Evolutionary conservation across 352 stramenopile species (phyloP), one percentile per base, ranked within the genome.

Genomic region (Globisporangium perplexum): DNA sequence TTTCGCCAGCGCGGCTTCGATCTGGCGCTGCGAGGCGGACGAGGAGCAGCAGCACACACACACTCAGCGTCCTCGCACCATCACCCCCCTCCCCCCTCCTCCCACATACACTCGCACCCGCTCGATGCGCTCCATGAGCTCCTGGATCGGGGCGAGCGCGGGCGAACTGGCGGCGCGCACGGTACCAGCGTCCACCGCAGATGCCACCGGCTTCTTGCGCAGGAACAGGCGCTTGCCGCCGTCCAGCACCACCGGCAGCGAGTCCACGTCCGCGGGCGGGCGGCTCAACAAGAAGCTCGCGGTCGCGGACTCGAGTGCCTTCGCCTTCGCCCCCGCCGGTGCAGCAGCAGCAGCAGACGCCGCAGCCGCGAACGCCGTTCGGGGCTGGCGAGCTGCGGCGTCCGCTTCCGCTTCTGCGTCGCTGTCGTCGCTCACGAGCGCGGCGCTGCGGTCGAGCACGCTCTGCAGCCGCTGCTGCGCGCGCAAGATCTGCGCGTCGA

Each of bases 261-360:
- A 88, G 28, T 81, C 73, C 4, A 81, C 66, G 41, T 92, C 77
- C 31, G 83, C 72, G 0, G 77, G 76, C 7, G 79, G 79, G n/a
- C 77, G 71, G 56, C 43, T 73, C 45, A 76, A 68, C n/a, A 93
- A 50, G 63, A 74, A 89, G 7, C 69, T 57, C 7, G 65, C 53
- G 6, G 67, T 81, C 7, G 43, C 64, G 0, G 57, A 46, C 43
- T 85, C 79, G 41, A 72, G 45, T 28, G 55, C 66, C 7, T 56
- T 33, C 2, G 60, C 36, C 15, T 18, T 39, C 8, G 33, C 33
- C 5, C 12, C 14, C 33, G 15, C 12, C 33, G 33, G 33, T 3
- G 14, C 33, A 12, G 31, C 31, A 12, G 31, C 31, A 38, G 30
- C 47, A 8, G 28, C 20, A 14, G 46, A 23, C 28, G 43, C 14